Conservation (phyloP, 306 rosid species). For the Gillenia trifoliata region DNA sequence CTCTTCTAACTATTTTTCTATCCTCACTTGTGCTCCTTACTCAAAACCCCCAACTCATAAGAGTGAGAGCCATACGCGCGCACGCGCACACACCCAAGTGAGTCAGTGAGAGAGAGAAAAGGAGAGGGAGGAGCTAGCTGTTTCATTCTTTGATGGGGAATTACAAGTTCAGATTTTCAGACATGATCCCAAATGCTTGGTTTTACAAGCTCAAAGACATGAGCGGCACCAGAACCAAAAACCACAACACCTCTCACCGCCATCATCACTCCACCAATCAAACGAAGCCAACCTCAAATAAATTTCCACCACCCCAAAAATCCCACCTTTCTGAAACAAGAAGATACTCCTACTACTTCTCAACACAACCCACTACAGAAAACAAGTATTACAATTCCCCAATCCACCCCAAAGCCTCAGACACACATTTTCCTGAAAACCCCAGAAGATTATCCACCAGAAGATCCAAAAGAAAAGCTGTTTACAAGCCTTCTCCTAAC, state of each 20-base stretch:
- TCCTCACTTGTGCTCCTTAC: background rate
- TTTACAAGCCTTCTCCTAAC: slow-evolving; percentile 68
- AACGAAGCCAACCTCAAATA: slow-evolving; percentile 34
- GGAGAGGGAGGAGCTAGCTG: background rate
- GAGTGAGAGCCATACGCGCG: background rate
- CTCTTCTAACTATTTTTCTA: background rate
- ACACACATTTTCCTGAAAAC: slow-evolving; percentile 45
- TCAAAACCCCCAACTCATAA: background rate
- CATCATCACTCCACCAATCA: slow-evolving; percentile 24
- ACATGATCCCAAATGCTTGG: slow-evolving; percentile 87
- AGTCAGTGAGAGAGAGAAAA: slow-evolving; percentile 1
- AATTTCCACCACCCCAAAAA: slow-evolving; percentile 33
- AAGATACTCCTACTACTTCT: slow-evolving; percentile 33
- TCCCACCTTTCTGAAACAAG: slow-evolving; percentile 30
- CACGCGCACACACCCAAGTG: background rate
- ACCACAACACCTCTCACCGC: slow-evolving; percentile 26
- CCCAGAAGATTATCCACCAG: slow-evolving; percentile 63
- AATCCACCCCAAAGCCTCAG: slow-evolving; percentile 34
- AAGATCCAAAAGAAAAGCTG: slow-evolving; percentile 56
- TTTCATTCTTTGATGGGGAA: slow-evolving; percentile 54
- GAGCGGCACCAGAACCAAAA: slow-evolving; percentile 59
- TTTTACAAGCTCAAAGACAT: slow-evolving; percentile 77
- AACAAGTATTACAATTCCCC: slow-evolving; percentile 40
- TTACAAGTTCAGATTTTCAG: slow-evolving; percentile 63
- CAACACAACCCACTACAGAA: slow-evolving; percentile 34